Percentiles rank a stretch among this genome's conserved stretches.
Conservation (phyloP, 108 stramenopile species). For the Fragilaria radians region DNA sequence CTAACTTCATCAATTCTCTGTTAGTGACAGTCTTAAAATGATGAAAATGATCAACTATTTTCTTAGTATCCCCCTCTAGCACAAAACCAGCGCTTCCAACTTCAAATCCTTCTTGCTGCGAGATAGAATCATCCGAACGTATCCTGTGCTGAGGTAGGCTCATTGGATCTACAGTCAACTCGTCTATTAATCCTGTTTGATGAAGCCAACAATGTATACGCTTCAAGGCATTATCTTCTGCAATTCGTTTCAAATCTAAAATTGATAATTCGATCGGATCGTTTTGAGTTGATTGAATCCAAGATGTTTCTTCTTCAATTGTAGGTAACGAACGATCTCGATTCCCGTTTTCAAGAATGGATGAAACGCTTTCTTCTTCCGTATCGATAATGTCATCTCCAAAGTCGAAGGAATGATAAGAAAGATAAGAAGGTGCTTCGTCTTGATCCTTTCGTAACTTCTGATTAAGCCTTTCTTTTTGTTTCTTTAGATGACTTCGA, state of each 20-base stretch:
- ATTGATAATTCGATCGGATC: constrained; percentile 4
- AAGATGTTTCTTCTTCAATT: neutral
- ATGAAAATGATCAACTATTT: constrained; percentile 82
- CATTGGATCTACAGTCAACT: constrained; percentile 20
- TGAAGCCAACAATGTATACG: constrained; percentile 78
- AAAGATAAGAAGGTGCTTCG: neutral
- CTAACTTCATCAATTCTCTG: constrained; percentile 66
- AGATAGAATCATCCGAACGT: neutral
- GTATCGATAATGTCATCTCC: neutral
- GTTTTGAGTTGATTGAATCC: neutral
- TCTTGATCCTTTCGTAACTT: neutral
- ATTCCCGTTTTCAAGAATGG: neutral
- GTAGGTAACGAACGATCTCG: neutral
- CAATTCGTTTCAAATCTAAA: constrained; percentile 75
- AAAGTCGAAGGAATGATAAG: neutral
- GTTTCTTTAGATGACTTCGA: neutral
- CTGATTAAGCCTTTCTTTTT: no score
- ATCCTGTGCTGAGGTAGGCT: neutral
- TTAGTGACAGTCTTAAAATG: constrained; percentile 57
- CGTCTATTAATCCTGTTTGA: constrained; percentile 83
- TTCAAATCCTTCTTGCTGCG: neutral
- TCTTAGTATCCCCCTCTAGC: constrained; percentile 29
- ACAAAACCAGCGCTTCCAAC: neutral
- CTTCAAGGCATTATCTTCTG: constrained; percentile 70
- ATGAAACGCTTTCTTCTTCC: neutral